These are phyloP conservation scores for Lactarius akahatsu DNA, from an alignment of 768 basidiomycete genomes.

Conservation along the genomic window DNA sequence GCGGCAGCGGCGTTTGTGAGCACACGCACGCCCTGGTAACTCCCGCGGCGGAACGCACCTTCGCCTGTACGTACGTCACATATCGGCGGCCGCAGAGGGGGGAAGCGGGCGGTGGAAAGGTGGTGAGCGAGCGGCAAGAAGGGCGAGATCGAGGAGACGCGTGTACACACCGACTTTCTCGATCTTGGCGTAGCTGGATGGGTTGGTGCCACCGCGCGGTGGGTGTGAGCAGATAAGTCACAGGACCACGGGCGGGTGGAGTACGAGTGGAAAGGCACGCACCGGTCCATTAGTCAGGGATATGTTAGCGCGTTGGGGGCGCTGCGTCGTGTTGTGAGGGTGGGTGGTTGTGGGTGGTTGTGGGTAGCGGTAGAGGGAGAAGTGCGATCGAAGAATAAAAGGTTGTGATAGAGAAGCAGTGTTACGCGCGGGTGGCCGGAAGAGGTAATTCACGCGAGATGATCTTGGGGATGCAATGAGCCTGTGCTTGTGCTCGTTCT, in stretches of 20 bases:
- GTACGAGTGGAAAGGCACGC: not conserved
- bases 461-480: not conserved
- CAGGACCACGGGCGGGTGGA: not conserved
- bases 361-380: not conserved
- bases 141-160: not conserved
- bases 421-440: not conserved
- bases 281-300: constrained; percentile 24
- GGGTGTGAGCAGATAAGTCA: constrained; percentile 4
- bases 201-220: not conserved
- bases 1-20: not conserved
- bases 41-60: constrained; percentile 37
- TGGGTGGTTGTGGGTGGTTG: not conserved
- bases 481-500: not conserved
- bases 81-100: too few relatives aligned
- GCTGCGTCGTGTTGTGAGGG: not conserved
- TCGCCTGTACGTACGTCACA: constrained; percentile 43
- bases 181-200: constrained; percentile 84
- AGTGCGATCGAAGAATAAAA: not conserved
- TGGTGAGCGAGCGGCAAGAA: not conserved
- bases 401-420: not conserved
- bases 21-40: not conserved
- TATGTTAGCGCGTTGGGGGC: not conserved
- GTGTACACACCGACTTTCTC: constrained; percentile 91
- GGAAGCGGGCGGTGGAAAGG: too few relatives aligned
- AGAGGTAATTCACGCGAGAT: constrained; percentile 1